Evolutionary conservation across 371 early-diverging fungal species (phyloP).

Genomic region (Rhizopus microsporus): DNA sequence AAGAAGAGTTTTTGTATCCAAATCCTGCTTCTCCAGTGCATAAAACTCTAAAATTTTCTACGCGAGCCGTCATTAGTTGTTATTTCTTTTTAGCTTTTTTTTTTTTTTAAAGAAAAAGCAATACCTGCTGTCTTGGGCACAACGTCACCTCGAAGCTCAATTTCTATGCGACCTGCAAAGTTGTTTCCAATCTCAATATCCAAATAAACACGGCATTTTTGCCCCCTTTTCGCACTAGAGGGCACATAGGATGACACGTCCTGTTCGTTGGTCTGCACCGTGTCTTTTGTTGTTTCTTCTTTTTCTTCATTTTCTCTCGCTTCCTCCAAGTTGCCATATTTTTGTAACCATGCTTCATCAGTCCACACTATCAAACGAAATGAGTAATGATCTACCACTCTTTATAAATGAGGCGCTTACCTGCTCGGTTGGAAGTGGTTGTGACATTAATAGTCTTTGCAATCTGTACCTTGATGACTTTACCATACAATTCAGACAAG

Average conservation of each 20-base stretch:
- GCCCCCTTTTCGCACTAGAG: conserved; percentile 9
- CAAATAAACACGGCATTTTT: conserved; percentile 50
- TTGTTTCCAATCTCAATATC: conserved; percentile 54
- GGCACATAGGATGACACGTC: conserved; percentile 7
- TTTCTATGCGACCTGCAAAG: conserved; percentile 73
- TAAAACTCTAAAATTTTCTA: conserved; percentile 38
- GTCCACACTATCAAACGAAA: conserved; percentile 61
- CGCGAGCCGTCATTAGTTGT: background rate
- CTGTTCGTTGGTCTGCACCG: conserved; percentile 15
- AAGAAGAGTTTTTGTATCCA: conserved; percentile 83
- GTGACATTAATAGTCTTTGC: conserved; percentile 73
- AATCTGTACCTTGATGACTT: conserved; percentile 84
- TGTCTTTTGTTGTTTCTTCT: background rate
- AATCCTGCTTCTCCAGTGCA: conserved; percentile 53
- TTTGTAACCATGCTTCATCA: conserved; percentile 72
- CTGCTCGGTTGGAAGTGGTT: conserved; percentile 63
- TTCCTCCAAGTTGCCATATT: conserved; percentile 52
- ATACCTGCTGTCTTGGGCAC: conserved; percentile 80
- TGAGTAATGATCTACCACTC: background rate
- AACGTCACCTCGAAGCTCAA: conserved; percentile 76
- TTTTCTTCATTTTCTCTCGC: conserved; percentile 18
- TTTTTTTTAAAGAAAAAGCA: conserved; percentile 44
- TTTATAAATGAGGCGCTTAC: conserved; percentile 26
- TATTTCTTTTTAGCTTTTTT: conserved; percentile 26
- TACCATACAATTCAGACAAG: conserved; percentile 84